Percentiles rank a stretch among this genome's conserved stretches.
Conservation (phyloP, 495 filamentous ascomycete genomes). For the Talaromyces stipitatus region DNA sequence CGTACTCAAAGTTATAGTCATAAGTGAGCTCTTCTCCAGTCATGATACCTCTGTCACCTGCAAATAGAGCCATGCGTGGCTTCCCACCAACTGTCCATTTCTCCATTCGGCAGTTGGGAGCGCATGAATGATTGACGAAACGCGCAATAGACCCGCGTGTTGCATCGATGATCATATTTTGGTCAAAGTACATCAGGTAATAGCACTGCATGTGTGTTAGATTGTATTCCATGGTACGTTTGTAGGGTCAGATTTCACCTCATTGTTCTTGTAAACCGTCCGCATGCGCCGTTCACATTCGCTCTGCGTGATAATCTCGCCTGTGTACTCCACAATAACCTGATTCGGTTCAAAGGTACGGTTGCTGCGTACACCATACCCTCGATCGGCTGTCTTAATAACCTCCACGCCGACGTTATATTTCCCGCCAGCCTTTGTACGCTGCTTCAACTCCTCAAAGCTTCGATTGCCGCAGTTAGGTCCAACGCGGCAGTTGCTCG, state of each 20-base stretch:
- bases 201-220: constrained; percentile 57
- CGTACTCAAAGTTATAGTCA: constrained; percentile 94
- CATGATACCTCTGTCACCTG: constrained; percentile 79
- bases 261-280: constrained; percentile 81
- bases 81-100: constrained; percentile 96
- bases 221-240: constrained; percentile 7
- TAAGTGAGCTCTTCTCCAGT: constrained; percentile 97
- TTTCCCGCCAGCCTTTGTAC: constrained; percentile 68
- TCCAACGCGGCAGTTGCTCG: constrained; percentile 75
- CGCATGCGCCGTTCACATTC: constrained; percentile 93
- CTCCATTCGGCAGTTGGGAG: constrained; percentile 94
- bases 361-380: constrained; percentile 86
- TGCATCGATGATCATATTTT: constrained; percentile 98
- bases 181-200: constrained; percentile 96
- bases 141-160: constrained; percentile 91
- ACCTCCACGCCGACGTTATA: constrained; percentile 93
- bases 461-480: constrained; percentile 74
- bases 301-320: constrained; percentile 90
- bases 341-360: constrained; percentile 81
- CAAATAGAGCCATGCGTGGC: constrained; percentile 95
- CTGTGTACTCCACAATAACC: constrained; percentile 96
- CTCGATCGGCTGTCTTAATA: constrained; percentile 78
- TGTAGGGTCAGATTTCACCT: constrained; percentile 47
- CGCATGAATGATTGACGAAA: constrained; percentile 96
- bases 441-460: constrained; percentile 71